Conservation (phyloP, 2,329 filamentous ascomycete species). For the Trichophyton benhamiae region DNA sequence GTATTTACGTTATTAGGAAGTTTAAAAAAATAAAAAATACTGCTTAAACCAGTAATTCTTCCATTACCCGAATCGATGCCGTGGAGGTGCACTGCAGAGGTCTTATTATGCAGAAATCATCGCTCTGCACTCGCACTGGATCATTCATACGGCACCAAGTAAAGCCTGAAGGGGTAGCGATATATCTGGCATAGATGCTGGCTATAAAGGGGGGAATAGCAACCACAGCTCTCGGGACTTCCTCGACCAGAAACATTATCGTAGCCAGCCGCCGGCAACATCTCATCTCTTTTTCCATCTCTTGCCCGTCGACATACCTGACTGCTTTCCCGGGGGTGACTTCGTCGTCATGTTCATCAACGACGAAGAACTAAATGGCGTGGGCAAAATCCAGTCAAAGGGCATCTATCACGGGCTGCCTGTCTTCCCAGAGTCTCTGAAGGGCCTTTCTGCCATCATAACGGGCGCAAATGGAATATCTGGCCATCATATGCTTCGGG, state of each 20-base stretch:
- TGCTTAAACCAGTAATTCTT: not conserved
- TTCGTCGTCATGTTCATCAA: not conserved
- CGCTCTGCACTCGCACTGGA: not conserved
- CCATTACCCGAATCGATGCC: not conserved
- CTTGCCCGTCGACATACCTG: too few relatives aligned
- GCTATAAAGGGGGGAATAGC: too few relatives aligned
- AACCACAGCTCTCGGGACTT: too few relatives aligned
- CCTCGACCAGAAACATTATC: too few relatives aligned
- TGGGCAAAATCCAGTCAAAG: slow-evolving; percentile 11
- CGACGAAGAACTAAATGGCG: not conserved
- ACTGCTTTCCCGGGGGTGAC: too few relatives aligned
- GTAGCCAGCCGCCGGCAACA: too few relatives aligned
- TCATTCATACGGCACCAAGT: not conserved
- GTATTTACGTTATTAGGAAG: not conserved
- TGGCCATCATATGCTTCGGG: slow-evolving; percentile 40
- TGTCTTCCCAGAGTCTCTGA: slow-evolving; percentile 31
- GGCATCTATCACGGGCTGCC: slow-evolving; percentile 43
- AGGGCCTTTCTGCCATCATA: slow-evolving; percentile 40
- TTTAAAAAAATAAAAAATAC: not conserved
- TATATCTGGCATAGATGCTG: too few relatives aligned
- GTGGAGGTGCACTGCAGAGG: not conserved
- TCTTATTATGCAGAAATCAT: not conserved
- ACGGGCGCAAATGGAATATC: slow-evolving; percentile 45
- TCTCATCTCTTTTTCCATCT: too few relatives aligned
- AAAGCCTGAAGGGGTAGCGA: not conserved